Evolutionary conservation across 257 asterid species (phyloP).

Genomic region (Solanum arcanum): DNA sequence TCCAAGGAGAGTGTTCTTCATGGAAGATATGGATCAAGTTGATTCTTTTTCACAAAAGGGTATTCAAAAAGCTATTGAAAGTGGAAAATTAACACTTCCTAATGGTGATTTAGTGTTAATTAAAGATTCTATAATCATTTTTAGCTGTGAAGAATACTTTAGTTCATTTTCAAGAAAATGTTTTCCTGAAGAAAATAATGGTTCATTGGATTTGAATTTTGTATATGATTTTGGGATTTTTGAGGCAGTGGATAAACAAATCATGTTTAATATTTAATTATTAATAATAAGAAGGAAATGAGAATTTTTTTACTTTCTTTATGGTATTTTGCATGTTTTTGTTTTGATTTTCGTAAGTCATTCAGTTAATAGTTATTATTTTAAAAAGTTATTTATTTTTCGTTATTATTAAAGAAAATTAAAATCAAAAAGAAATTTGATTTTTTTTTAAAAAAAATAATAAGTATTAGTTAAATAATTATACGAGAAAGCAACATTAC

Average conservation of each 20-base stretch:
- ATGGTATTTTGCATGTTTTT: not conserved
- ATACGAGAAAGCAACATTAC: not conserved
- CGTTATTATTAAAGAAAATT: accelerated
- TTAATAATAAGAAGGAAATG: constrained; percentile 20
- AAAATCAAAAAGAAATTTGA: accelerated
- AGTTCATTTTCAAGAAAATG: constrained; percentile 7
- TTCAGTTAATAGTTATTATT: not conserved
- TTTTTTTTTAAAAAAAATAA: not conserved
- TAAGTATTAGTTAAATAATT: accelerated
- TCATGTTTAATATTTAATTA: constrained; percentile 34
- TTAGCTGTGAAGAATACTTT: constrained; percentile 25
- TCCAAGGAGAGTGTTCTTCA: constrained; percentile 56
- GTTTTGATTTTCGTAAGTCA: not conserved
- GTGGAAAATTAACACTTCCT: constrained; percentile 21
- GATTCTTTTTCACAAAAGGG: constrained; percentile 29
- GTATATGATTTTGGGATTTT: constrained; percentile 14
- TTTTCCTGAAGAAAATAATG: constrained; percentile 1
- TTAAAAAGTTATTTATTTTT: accelerated
- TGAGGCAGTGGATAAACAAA: constrained; percentile 44
- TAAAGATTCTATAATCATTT: constrained; percentile 66
- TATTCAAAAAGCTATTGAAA: constrained; percentile 32
- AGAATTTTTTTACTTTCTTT: not conserved
- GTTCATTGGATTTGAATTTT: constrained; percentile 52
- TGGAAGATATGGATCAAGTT: constrained; percentile 53
- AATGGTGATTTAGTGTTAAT: constrained; percentile 29